Percentiles rank a stretch among this genome's conserved stretches.
Evolutionary conservation across 73 alveolate genomes (phyloP).

Genomic region (Tetrahymena elliotti): DNA sequence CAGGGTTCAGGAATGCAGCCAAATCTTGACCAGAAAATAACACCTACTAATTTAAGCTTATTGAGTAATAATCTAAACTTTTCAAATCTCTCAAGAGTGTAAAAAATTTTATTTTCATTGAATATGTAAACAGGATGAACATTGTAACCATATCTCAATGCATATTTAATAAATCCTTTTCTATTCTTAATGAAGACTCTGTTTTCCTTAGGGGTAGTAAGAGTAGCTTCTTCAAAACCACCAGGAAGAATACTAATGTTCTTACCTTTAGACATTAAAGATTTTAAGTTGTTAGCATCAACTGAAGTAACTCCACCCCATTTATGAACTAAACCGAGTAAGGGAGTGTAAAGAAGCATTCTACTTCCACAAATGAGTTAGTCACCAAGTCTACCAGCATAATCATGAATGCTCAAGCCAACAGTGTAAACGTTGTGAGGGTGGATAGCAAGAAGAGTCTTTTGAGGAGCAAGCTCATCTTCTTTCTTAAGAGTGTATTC

Average conservation of each 20-base stretch:
- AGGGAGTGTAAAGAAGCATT: not conserved
- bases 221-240: conserved; percentile 43
- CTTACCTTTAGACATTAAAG: not conserved
- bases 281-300: not conserved
- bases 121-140: conserved; percentile 31
- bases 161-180: conserved; percentile 42
- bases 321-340: not conserved
- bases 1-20: conserved; percentile 30
- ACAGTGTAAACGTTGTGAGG: not conserved
- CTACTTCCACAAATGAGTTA: not conserved
- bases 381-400: not conserved
- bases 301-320: not conserved
- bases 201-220: conserved; percentile 16
- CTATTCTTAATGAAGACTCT: conserved; percentile 19
- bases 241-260: conserved; percentile 29
- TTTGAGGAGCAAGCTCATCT: not conserved
- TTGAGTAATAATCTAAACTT: conserved; percentile 22
- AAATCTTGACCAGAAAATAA: conserved; percentile 36
- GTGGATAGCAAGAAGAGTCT: not conserved
- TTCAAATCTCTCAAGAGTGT: conserved; percentile 8
- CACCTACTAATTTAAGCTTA: conserved; percentile 12
- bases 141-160: conserved; percentile 28
- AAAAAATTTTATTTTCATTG: conserved; percentile 20
- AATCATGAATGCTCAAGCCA: not conserved
- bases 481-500: not conserved